Evolutionary conservation across 2,329 filamentous ascomycete genomes (phyloP), one percentile per base, ranked within the genome.

Genomic region (Hortaea sp.): DNA sequence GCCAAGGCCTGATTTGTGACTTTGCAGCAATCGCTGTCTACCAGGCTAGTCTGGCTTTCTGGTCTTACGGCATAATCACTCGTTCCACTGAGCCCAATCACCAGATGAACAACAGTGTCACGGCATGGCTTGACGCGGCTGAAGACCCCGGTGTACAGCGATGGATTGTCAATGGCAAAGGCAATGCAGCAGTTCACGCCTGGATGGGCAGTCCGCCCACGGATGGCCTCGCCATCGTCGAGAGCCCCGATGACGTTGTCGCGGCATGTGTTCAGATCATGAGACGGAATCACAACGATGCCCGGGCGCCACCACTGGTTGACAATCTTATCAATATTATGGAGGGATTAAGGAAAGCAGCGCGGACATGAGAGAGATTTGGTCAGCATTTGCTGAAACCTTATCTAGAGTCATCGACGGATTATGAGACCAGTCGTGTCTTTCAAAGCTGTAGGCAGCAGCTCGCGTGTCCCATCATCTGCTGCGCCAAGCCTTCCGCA

Each of bases 1-100:
- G 57, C 28, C 53, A 55, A n/a, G 60, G 61, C 7, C 52, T 63
- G 7, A 60, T 64, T 27, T 63, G 61, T 46, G 79, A 82, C 51
- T 85, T 86, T 59, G 77, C 79, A 50, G 81, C 82, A 0, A 76
- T 86, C 5, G 79, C 77, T 0, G 73, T 85, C 0, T 84, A 85
- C 57, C 82, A 86, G 58, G 81, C 80, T 4, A 73, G 76, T 9
- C 67, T 88, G 4, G 77, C 78, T 0, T 67, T 87, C 37, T 88
- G 84, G 84, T 76, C 76, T 0, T 85, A 82, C 53, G 80, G 81
- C 0, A 75, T 85, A 41, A 62, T 71, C 43, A 66, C 64, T 10
- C 64, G 64, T 28, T 51, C 57, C 1, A 59, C 56, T 6, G 60
- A 63, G 38, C 55, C 55, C 0, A 69, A 81, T 5, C 70, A 66